These are phyloP conservation scores for Agaricus blazei DNA, from an alignment of 768 basidiomycete species.

Conservation along the genomic window DNA sequence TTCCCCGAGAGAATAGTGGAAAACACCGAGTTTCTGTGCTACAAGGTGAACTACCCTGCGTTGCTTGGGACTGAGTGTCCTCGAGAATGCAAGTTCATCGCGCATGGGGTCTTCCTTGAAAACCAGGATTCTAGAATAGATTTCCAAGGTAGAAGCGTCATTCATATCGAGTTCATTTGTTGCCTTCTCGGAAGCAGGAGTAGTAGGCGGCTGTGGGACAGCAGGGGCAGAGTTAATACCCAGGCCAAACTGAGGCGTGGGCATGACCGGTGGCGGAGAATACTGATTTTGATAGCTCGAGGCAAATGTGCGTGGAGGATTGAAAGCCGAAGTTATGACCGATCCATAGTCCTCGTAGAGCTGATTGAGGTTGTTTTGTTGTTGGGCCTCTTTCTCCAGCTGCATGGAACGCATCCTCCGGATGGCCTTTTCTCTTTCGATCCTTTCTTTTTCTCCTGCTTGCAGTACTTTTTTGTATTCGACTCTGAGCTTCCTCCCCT, in stretches of 20 bases:
- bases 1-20: slow-evolving; percentile 90
- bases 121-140: slow-evolving; percentile 91
- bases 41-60: slow-evolving; percentile 92
- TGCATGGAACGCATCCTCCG: slow-evolving; percentile 98
- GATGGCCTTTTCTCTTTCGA: slow-evolving; percentile 97
- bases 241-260: slow-evolving; percentile 38
- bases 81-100: slow-evolving; percentile 95
- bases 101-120: slow-evolving; percentile 99
- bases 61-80: slow-evolving; percentile 78
- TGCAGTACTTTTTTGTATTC: slow-evolving; percentile 99
- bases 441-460: slow-evolving; percentile 97
- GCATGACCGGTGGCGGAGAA: slow-evolving; percentile 54
- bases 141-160: slow-evolving; percentile 92
- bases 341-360: slow-evolving; percentile 75
- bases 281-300: slow-evolving; percentile 62
- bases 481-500: slow-evolving; percentile 94
- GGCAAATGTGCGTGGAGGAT: slow-evolving; percentile 72
- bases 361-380: slow-evolving; percentile 45
- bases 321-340: slow-evolving; percentile 53
- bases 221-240: slow-evolving; percentile 47
- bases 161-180: slow-evolving; percentile 86
- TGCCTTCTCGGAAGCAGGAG: slow-evolving; percentile 62
- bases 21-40: slow-evolving; percentile 94
- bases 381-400: slow-evolving; percentile 72
- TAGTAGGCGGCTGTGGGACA: slow-evolving; percentile 50